A percentile compares a stretch with the other conserved stretches of the same genome.
Conservation (phyloP, 192 early-diverging fungal genomes). For the Oehlia diaphana region DNA sequence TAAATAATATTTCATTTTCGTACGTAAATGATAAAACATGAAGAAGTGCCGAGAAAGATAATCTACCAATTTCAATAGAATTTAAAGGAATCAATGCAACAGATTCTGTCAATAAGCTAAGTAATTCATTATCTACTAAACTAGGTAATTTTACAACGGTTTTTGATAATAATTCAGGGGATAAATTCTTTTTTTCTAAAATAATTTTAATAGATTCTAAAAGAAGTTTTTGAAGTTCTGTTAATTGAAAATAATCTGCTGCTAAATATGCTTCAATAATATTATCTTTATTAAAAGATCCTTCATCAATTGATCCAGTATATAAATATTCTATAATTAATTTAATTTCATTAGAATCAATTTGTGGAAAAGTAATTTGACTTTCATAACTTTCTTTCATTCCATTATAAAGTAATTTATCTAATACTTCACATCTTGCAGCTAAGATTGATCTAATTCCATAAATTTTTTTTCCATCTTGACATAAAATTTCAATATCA, state of each 20-base stretch:
- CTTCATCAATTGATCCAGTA: background rate
- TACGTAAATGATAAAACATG: background rate
- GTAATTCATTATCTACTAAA: background rate
- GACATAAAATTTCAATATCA: background rate
- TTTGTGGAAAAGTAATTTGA: background rate
- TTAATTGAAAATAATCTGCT: conserved; percentile 17
- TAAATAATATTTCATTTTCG: background rate
- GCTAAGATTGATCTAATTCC: background rate
- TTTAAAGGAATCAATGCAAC: background rate
- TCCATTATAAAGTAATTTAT: conserved; percentile 11
- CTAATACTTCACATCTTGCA: conserved; percentile 3
- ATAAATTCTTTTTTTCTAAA: background rate
- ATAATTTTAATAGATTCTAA: background rate
- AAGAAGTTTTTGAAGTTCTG: background rate
- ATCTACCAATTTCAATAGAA: background rate
- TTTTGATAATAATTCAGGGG: conserved; percentile 10
- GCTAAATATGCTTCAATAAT: background rate
- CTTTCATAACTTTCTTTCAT: conserved; percentile 15
- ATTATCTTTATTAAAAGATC: background rate
- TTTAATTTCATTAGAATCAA: background rate
- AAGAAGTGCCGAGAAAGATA: background rate
- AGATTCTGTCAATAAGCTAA: background rate
- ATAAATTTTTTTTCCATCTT: background rate
- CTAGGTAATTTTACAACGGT: background rate
- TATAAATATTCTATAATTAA: conserved; percentile 14